A percentile compares a stretch with the other conserved stretches of the same genome.
These are phyloP conservation scores for Boletus rubescentipes DNA, from an alignment of 768 basidiomycete species.

Conservation along the genomic window DNA sequence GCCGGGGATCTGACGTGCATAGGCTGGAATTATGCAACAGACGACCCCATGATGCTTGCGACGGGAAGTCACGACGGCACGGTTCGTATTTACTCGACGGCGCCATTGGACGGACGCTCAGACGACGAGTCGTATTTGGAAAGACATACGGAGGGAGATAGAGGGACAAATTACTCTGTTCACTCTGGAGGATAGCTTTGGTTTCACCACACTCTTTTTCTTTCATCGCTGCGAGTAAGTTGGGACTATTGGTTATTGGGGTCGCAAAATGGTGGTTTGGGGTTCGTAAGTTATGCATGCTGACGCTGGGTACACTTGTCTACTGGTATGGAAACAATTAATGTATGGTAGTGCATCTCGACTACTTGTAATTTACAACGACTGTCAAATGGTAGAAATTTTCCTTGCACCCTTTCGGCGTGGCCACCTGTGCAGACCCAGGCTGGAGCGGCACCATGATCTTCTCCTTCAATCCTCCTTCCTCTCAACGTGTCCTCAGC, in stretches of 20 bases:
- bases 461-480: not conserved
- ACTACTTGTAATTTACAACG: slow-evolving; percentile 23
- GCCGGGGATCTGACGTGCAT: slow-evolving; percentile 73
- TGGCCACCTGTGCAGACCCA: not conserved
- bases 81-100: slow-evolving; percentile 69
- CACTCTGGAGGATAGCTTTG: slow-evolving; percentile 27
- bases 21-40: slow-evolving; percentile 72
- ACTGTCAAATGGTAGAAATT: slow-evolving; percentile 8
- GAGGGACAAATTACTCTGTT: slow-evolving; percentile 25
- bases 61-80: slow-evolving; percentile 78
- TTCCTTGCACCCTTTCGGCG: slow-evolving; percentile 1
- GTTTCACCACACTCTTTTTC: slow-evolving; percentile 4
- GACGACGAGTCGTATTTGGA: slow-evolving; percentile 29
- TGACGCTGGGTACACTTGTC: slow-evolving; percentile 13
- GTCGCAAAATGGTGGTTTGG: not conserved
- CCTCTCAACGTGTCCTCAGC: slow-evolving; percentile 19
- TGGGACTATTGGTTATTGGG: slow-evolving; percentile 16
- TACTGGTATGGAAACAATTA: slow-evolving; percentile 27
- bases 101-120: slow-evolving; percentile 22
- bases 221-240: not conserved
- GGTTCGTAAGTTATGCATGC: slow-evolving; percentile 23
- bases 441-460: not conserved
- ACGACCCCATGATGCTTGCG: slow-evolving; percentile 53
- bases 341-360: slow-evolving; percentile 27
- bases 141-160: slow-evolving; percentile 22